phyloP scores from a whole-genome alignment of 164 flowering plant genomes.

The Santalum album region DNA sequence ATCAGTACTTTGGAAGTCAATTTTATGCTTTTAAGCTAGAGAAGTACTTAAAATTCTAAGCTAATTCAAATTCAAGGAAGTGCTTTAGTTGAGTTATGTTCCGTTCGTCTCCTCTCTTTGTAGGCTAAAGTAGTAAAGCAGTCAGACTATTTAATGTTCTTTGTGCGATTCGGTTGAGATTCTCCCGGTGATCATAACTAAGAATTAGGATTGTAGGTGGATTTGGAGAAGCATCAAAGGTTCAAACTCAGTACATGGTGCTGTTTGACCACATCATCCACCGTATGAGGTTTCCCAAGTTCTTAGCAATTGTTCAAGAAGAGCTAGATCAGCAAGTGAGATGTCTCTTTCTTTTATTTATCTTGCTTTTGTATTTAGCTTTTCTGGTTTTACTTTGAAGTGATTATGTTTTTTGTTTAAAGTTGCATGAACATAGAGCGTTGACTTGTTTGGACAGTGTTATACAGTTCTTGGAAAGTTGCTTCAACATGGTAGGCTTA shows the following conservation, averaged over 20 bases:
- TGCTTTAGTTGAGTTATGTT: no score
- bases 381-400: constrained; percentile 5
- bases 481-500: constrained; percentile 84
- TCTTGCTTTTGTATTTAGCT: background rate
- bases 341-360: background rate
- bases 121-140: no score
- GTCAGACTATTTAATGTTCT: no score
- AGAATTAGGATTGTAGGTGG: constrained; percentile 24
- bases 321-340: constrained; percentile 56
- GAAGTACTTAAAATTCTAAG: no score
- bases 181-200: no score
- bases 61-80: no score
- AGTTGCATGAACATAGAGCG: background rate
- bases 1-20: no score
- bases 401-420: background rate
- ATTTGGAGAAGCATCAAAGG: constrained; percentile 22
- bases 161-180: no score
- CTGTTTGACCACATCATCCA: constrained; percentile 68
- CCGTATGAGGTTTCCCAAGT: constrained; percentile 71
- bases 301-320: constrained; percentile 40
- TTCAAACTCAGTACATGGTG: constrained; percentile 43
- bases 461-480: constrained; percentile 49
- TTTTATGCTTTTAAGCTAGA: no score
- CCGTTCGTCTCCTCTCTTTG: no score
- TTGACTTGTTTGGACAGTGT: constrained; percentile 31